These are phyloP conservation scores for Zychaea mexicana DNA, from an alignment of 371 early-diverging fungal genomes.

Conservation along the genomic window DNA sequence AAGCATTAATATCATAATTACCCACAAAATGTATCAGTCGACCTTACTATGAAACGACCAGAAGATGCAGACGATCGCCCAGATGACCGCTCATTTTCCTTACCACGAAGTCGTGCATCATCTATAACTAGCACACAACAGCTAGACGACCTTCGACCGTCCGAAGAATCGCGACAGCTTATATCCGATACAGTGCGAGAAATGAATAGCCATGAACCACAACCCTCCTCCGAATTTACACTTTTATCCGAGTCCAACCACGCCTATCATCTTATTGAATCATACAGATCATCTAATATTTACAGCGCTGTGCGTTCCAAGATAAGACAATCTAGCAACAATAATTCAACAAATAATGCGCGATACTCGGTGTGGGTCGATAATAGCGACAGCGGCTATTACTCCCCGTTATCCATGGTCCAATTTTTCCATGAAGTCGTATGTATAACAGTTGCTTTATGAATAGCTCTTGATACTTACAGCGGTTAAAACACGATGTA, in stretches of 20 bases:
- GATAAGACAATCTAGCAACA: slow-evolving; percentile 11
- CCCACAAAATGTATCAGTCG: slow-evolving; percentile 29
- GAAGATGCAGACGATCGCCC: slow-evolving; percentile 9
- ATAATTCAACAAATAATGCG: not conserved
- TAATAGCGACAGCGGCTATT: slow-evolving; percentile 36
- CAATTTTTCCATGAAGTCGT: slow-evolving; percentile 59
- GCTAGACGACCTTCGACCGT: slow-evolving; percentile 12
- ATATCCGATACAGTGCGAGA: slow-evolving; percentile 20
- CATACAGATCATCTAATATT: slow-evolving; percentile 30
- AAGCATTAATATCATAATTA: slow-evolving; percentile 1
- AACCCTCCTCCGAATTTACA: slow-evolving; percentile 25
- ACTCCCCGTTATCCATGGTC: slow-evolving; percentile 68
- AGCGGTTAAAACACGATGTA: no score
- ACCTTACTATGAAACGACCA: slow-evolving; percentile 48
- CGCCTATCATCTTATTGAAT: slow-evolving; percentile 35
- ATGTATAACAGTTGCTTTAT: slow-evolving; percentile 25
- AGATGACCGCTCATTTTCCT: slow-evolving; percentile 7
- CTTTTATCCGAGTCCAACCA: slow-evolving; percentile 42
- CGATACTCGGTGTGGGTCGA: slow-evolving; percentile 33
- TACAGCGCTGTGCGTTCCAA: slow-evolving; percentile 18
- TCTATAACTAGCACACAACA: slow-evolving; percentile 10
- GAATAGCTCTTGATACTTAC: no score
- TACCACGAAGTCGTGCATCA: slow-evolving; percentile 13
- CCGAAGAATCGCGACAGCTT: slow-evolving; percentile 11
- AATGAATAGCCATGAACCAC: slow-evolving; percentile 9